Percentiles rank a stretch among this genome's conserved stretches.
These are phyloP conservation scores for Schizochytrium sp. DNA, from an alignment of 108 stramenopile species.

Conservation along the genomic window DNA sequence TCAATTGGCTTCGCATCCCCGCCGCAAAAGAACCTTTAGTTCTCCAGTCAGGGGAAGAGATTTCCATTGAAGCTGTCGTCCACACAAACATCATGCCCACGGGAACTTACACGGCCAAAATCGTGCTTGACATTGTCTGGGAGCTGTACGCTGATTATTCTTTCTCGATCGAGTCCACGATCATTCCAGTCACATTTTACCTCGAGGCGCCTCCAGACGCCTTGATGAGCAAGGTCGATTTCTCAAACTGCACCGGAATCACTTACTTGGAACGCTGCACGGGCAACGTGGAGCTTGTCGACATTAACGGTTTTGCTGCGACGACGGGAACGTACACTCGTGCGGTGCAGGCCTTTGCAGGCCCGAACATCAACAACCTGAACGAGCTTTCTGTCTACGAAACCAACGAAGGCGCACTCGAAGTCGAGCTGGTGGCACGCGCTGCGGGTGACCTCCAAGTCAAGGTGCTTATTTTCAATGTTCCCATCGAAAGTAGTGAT, in stretches of 20 bases:
- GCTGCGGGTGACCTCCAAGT: neutral
- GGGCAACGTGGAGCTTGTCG: neutral
- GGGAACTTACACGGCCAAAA: neutral
- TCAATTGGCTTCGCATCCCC: no score
- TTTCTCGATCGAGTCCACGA: neutral
- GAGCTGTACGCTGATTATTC: neutral
- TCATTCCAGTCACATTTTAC: neutral
- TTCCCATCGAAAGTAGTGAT: neutral
- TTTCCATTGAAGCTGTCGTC: no score
- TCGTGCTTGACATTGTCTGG: neutral
- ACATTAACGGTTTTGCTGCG: neutral
- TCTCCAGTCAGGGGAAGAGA: no score
- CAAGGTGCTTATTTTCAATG: neutral
- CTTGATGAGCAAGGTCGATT: neutral
- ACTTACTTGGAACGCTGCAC: neutral
- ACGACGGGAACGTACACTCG: neutral
- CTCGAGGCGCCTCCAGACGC: neutral
- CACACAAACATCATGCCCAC: no score
- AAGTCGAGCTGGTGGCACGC: neutral
- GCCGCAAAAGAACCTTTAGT: no score
- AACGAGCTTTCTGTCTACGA: neutral
- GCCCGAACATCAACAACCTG: neutral
- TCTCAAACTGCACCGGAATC: neutral
- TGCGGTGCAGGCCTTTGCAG: neutral
- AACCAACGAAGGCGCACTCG: neutral